Evolutionary conservation across 192 early-diverging fungal species (phyloP).

Genomic region (Coemansia biformis): DNA sequence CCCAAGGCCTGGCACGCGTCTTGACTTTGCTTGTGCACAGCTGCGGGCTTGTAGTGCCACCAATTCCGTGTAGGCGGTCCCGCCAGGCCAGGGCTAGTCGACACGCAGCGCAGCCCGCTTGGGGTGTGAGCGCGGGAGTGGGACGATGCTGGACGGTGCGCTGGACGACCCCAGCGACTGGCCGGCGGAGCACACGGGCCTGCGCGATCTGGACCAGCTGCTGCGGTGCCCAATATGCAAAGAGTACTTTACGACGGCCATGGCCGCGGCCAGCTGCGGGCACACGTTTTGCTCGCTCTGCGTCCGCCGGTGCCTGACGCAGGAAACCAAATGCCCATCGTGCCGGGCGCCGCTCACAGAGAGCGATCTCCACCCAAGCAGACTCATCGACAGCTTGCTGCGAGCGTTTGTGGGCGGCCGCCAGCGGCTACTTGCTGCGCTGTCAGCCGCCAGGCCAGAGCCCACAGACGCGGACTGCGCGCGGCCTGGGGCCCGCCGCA

Average conservation of each 20-base stretch:
- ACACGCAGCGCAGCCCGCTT: no score
- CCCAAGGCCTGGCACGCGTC: no score
- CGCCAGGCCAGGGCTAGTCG: no score
- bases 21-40: no score
- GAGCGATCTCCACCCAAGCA: constrained; percentile 34
- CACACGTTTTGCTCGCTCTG: constrained; percentile 79
- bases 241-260: constrained; percentile 59
- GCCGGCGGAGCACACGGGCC: constrained; percentile 31
- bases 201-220: constrained; percentile 60
- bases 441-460: background rate
- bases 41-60: no score
- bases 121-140: no score
- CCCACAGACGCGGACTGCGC: no score
- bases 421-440: constrained; percentile 14
- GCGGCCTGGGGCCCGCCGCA: no score
- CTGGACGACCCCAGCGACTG: constrained; percentile 73
- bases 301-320: constrained; percentile 57
- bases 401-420: constrained; percentile 28
- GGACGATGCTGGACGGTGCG: no score
- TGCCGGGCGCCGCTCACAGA: constrained; percentile 51
- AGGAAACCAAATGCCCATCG: constrained; percentile 60
- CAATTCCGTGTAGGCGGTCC: no score
- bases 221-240: constrained; percentile 75
- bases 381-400: constrained; percentile 37
- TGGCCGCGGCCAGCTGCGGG: constrained; percentile 56